These are phyloP conservation scores for Pythium apleroticum DNA, from an alignment of 352 stramenopile genomes.

Conservation along the genomic window DNA sequence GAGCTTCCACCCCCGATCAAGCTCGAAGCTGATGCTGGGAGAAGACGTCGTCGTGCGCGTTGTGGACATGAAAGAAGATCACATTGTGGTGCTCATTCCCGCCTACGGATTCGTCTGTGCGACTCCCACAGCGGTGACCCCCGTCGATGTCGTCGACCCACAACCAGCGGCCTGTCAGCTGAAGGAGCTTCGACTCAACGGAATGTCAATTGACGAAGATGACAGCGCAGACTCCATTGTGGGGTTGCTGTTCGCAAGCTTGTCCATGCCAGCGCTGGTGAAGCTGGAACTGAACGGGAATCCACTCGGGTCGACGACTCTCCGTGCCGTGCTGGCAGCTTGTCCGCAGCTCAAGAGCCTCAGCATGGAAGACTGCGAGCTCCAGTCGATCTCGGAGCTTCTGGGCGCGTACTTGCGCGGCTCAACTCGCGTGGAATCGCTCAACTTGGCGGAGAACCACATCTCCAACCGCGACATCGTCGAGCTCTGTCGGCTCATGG, in stretches of 20 bases:
- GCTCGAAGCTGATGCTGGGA: background rate
- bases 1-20: background rate
- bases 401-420: constrained; percentile 25
- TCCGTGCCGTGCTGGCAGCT: constrained; percentile 31
- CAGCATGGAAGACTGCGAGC: constrained; percentile 41
- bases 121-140: background rate
- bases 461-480: constrained; percentile 31
- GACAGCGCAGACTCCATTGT: constrained; percentile 9
- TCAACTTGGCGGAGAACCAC: constrained; percentile 43
- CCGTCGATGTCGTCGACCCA: background rate
- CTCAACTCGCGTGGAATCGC: constrained; percentile 27
- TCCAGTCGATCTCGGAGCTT: constrained; percentile 35
- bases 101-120: constrained; percentile 18
- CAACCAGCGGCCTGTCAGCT: constrained; percentile 9
- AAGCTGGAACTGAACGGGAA: constrained; percentile 38
- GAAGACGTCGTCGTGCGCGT: background rate
- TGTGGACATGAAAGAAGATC: background rate
- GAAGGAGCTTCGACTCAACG: constrained; percentile 36
- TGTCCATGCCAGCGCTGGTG: constrained; percentile 20
- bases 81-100: background rate
- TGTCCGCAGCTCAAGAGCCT: constrained; percentile 38
- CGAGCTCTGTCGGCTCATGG: constrained; percentile 31
- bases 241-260: constrained; percentile 5
- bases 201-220: constrained; percentile 23
- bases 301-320: constrained; percentile 17